Conservation (phyloP, 139 green algal species). For the Chlamydomonas sp. region DNA sequence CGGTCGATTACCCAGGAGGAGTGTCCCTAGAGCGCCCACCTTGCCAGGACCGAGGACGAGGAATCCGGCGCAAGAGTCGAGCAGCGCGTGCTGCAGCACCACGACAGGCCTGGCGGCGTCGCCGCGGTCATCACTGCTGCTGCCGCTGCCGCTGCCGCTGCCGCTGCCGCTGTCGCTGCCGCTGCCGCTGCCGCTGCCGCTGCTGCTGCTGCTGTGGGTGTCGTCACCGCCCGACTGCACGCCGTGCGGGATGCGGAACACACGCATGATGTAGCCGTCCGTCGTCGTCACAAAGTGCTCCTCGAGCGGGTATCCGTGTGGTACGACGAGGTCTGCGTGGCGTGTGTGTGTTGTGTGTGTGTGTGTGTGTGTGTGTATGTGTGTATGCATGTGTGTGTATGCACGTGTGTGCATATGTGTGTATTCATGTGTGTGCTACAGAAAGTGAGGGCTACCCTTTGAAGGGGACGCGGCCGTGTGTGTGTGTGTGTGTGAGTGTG, state of each 20-base stretch:
- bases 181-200: background rate
- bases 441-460: no score
- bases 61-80: slow-evolving; percentile 66
- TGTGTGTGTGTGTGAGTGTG: no score
- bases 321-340: background rate
- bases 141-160: background rate
- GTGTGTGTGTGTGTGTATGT: no score
- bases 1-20: no score
- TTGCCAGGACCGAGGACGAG: slow-evolving; percentile 52
- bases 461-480: no score
- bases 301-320: slow-evolving; percentile 44
- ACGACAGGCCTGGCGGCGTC: slow-evolving; percentile 35
- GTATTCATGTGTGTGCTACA: no score
- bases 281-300: slow-evolving; percentile 42
- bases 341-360: background rate
- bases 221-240: background rate
- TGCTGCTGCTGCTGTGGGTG: no score
- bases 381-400: no score
- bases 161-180: background rate
- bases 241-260: slow-evolving; percentile 56
- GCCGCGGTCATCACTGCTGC: no score
- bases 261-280: slow-evolving; percentile 51
- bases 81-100: slow-evolving; percentile 69
- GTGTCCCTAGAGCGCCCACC: no score
- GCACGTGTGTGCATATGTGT: no score